Evolutionary conservation across 2,329 filamentous ascomycete genomes (phyloP).

Genomic region (Arthrobotrys sinensis): DNA sequence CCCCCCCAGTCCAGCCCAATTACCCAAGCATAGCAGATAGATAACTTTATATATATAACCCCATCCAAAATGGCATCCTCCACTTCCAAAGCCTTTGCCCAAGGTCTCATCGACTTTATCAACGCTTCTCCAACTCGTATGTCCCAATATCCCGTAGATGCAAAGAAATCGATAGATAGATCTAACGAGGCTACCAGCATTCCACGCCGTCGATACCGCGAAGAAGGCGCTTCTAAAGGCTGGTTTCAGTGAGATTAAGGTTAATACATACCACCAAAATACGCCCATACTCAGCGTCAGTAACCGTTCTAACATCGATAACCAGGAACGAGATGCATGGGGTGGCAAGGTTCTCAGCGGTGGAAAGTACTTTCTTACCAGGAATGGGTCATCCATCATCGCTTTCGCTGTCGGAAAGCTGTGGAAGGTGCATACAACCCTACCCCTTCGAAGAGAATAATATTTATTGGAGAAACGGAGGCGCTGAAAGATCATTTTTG

Average conservation of each 20-base stretch:
- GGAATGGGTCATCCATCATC: conserved; percentile 91
- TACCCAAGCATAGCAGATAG: neutral
- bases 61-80: conserved; percentile 56
- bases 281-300: conserved; percentile 10
- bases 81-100: conserved; percentile 63
- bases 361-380: conserved; percentile 95
- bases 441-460: conserved; percentile 14
- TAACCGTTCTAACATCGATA: conserved; percentile 22
- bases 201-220: conserved; percentile 89
- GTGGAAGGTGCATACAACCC: conserved; percentile 76
- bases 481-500: conserved; percentile 9
- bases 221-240: conserved; percentile 82
- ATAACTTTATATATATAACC: conserved; percentile 5
- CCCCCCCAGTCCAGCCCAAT: neutral
- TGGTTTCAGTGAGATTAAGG: conserved; percentile 87
- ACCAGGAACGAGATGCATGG: conserved; percentile 88
- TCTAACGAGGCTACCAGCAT: conserved; percentile 74
- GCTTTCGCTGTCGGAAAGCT: conserved; percentile 91
- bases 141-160: conserved; percentile 64
- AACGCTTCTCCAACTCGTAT: conserved; percentile 94
- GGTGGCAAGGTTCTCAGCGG: conserved; percentile 82
- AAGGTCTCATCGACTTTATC: conserved; percentile 65
- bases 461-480: neutral
- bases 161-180: neutral
- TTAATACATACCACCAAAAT: conserved; percentile 64